Evolutionary conservation across 2,329 filamentous ascomycete species (phyloP).

Genomic region (Cladosporium halotolerans): DNA sequence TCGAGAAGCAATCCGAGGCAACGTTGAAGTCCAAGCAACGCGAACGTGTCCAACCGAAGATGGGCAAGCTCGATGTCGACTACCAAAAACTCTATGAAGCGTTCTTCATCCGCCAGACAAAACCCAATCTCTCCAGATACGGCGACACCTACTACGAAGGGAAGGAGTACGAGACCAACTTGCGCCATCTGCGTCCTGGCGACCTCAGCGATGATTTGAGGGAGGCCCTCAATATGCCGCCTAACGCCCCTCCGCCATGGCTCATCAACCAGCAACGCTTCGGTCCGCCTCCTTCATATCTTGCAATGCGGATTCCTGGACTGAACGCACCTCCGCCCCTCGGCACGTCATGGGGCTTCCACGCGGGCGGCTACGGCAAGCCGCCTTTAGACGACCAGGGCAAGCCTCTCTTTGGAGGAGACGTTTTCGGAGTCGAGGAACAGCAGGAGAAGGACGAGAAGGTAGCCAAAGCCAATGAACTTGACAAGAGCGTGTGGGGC

Average conservation of each 20-base stretch:
- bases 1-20: slow-evolving; percentile 92
- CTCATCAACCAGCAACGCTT: slow-evolving; percentile 93
- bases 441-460: slow-evolving; percentile 35
- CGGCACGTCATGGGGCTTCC: slow-evolving; percentile 89
- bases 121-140: slow-evolving; percentile 86
- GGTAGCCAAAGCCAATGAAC: slow-evolving; percentile 58
- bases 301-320: slow-evolving; percentile 88
- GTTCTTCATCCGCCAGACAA: slow-evolving; percentile 96
- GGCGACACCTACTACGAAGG: slow-evolving; percentile 99
- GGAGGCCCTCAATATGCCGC: slow-evolving; percentile 88
- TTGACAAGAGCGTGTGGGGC: slow-evolving; percentile 87
- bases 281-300: slow-evolving; percentile 89
- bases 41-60: slow-evolving; percentile 88
- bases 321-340: slow-evolving; percentile 88
- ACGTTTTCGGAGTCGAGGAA: slow-evolving; percentile 69
- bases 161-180: slow-evolving; percentile 94
- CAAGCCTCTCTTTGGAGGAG: slow-evolving; percentile 82
- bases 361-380: slow-evolving; percentile 92
- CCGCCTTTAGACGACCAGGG: slow-evolving; percentile 92
- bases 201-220: slow-evolving; percentile 84
- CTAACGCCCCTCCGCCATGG: slow-evolving; percentile 91
- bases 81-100: slow-evolving; percentile 98
- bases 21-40: slow-evolving; percentile 91
- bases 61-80: slow-evolving; percentile 95
- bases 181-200: slow-evolving; percentile 81